Base-by-base conservation (phyloP, 768 basidiomycete genomes). In the Lactarius vividus region DNA sequence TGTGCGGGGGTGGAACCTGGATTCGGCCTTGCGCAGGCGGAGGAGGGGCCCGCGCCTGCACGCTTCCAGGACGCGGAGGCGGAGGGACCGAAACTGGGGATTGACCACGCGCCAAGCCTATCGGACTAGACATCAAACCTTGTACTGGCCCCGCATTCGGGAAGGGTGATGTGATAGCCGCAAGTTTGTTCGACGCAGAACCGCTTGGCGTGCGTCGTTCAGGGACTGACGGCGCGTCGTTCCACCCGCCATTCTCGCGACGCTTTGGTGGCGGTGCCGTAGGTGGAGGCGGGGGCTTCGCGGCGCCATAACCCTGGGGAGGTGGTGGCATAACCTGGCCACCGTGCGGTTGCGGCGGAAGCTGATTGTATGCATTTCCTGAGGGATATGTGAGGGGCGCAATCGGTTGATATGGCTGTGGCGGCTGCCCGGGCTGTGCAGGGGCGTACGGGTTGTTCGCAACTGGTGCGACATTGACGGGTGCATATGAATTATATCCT, bases 151-250 rank as follows among this genome's bases (percentile, higher is more conserved):
- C 13, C 10, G 83, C 80, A 71, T 91, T 89, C 9, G 94, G 92
- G 85, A 98, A 97, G 0, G 96, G 96, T 10, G 92, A 84, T 9
- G 87, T 87, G 71, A 98, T 96, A 2, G 95, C 84, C 8, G 82
- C 79, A 2, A 84, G 88, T 71, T 90, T 92, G 62, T 73, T 76
- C 11, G 78, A 68, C 11, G 78, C 68, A 35, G 80, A 71, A 6
- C 82, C 77, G 26, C 82, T 80, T 1, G 89, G 85, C 1, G 80
- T 79, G 29, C 88, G 86, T 49, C 82, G 75, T 20, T 82, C 73
- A 18, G 79, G 70, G 15, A 85, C 68, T 7, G 79, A 73, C 0
- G 94, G 94, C 0, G 94, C 87, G 75, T 98, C 96, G 71, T 98
- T 98, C 94, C 95, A 98, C 0, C 94, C 94, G 18, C 88, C 85